A percentile compares a stretch with the other conserved stretches of the same genome.
Evolutionary conservation across 805 yeast species (phyloP).

Genomic region (Komagataella ulmi): DNA sequence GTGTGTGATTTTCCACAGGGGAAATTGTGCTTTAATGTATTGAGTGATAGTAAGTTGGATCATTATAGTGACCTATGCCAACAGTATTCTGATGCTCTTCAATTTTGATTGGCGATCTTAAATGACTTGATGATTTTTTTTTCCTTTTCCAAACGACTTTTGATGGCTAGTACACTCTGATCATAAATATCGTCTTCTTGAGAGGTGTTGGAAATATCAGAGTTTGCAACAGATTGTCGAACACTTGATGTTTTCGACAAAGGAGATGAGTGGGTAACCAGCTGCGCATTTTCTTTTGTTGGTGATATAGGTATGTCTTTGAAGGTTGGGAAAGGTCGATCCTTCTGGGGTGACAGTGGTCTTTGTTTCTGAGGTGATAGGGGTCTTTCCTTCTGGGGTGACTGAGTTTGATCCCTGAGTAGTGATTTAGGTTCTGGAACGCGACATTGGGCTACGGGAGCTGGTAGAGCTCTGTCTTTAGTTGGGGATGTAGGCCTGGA

Average conservation of each 20-base stretch:
- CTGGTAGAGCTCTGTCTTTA: not conserved
- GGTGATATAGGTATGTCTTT: not conserved
- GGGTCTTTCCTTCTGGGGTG: not conserved
- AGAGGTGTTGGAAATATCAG: not conserved
- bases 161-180: constrained; percentile 19
- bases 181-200: constrained; percentile 11
- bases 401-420: not conserved
- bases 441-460: constrained; percentile 1
- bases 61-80: constrained; percentile 23
- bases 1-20: constrained; percentile 21
- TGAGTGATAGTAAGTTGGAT: constrained; percentile 22
- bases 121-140: constrained; percentile 3
- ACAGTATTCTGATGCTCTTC: constrained; percentile 25
- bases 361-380: not conserved
- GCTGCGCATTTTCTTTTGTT: constrained; percentile 4
- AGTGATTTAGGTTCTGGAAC: not conserved
- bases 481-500: not conserved
- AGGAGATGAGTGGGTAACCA: not conserved
- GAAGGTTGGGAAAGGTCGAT: not conserved
- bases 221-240: not conserved
- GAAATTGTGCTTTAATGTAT: constrained; percentile 20
- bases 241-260: not conserved
- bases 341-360: constrained; percentile 1
- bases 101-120: constrained; percentile 9
- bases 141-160: constrained; percentile 21